Conservation (phyloP, 1,284 basidiomycete species). For the Wallemia hederae region DNA sequence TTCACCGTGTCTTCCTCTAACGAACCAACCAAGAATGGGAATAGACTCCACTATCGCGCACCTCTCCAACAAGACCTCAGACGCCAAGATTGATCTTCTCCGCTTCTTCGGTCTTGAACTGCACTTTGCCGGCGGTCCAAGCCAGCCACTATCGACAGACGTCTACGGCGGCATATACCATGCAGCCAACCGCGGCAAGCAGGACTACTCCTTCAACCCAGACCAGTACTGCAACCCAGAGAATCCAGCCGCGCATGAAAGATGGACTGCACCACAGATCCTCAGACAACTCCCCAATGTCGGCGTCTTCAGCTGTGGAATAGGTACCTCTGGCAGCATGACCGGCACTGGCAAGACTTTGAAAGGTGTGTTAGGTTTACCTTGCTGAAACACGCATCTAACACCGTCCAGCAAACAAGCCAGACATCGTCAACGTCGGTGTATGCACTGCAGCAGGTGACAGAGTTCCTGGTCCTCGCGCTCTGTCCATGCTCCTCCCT, state of each 20-base stretch:
- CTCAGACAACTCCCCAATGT: not conserved
- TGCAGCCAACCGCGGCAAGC: not conserved
- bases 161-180: constrained; percentile 1
- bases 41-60: not conserved
- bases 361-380: not conserved
- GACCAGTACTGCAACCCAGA: not conserved
- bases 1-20: not conserved
- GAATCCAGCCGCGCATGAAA: not conserved
- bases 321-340: not conserved
- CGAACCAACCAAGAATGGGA: not conserved
- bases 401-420: not conserved
- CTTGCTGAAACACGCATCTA: not conserved
- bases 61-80: not conserved
- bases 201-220: not conserved
- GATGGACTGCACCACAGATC: not conserved
- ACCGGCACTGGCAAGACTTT: not conserved
- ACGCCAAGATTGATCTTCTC: not conserved
- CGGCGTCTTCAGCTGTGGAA: not conserved
- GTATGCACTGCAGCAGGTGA: not conserved
- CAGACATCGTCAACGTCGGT: not conserved
- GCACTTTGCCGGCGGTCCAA: not conserved
- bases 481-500: not conserved
- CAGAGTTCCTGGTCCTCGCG: not conserved
- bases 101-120: constrained; percentile 1
- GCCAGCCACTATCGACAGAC: not conserved